Evolutionary conservation across 192 early-diverging fungal genomes (phyloP).

Genomic region (Mortierella claussenii): DNA sequence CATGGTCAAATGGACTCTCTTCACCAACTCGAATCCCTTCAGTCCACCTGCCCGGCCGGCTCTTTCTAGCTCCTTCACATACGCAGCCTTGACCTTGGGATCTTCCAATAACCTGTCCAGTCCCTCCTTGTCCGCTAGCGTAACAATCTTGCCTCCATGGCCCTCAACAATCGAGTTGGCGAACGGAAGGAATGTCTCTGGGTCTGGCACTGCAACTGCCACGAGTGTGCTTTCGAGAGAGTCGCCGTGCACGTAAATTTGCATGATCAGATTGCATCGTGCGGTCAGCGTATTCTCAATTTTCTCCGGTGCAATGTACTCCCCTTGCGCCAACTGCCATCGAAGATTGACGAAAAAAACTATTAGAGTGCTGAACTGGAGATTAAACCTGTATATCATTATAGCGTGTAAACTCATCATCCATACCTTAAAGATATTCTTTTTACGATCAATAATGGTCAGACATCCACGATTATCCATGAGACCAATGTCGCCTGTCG

Average conservation of each 20-base stretch:
- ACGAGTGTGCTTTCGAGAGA: conserved; percentile 55
- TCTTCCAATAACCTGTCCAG: conserved; percentile 55
- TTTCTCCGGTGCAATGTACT: conserved; percentile 93
- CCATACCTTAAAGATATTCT: conserved; percentile 78
- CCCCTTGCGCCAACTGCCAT: conserved; percentile 71
- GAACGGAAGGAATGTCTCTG: conserved; percentile 52
- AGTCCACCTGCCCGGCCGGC: conserved; percentile 59
- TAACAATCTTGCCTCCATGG: conserved; percentile 1
- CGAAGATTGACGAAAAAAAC: too few species aligned
- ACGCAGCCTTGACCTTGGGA: conserved; percentile 55
- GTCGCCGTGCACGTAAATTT: conserved; percentile 68
- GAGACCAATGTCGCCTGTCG: conserved; percentile 85
- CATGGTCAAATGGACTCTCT: conserved; percentile 72
- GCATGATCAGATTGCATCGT: conserved; percentile 42
- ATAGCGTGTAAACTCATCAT: background rate
- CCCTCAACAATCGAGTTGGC: conserved; percentile 41
- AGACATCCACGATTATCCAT: conserved; percentile 71
- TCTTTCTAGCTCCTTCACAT: conserved; percentile 65
- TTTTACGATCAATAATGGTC: conserved; percentile 84
- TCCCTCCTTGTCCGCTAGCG: conserved; percentile 24
- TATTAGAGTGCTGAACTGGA: too few species aligned
- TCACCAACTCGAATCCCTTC: conserved; percentile 77
- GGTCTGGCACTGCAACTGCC: conserved; percentile 65
- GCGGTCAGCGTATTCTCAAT: conserved; percentile 21
- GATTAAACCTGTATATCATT: too few species aligned